Evolutionary conservation across 352 stramenopile species (phyloP).

Genomic region (Phytophthora pinifolia): DNA sequence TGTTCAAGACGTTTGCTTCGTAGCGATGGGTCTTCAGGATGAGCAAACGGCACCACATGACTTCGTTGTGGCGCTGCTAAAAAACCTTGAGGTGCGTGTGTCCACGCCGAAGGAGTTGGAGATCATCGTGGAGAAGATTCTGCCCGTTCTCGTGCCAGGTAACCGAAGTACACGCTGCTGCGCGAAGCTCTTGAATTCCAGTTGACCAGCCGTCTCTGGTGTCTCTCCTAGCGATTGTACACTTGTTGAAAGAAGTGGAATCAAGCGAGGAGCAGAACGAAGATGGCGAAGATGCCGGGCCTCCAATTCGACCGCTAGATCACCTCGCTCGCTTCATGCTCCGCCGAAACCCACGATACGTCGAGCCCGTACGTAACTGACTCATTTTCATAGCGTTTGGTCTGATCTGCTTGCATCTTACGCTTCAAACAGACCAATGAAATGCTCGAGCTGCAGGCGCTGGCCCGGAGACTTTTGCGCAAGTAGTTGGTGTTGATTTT

Average conservation of each 20-base stretch:
- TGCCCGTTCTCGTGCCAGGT: constrained; percentile 63
- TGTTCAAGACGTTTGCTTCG: not conserved
- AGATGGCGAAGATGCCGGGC: constrained; percentile 37
- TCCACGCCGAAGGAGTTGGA: constrained; percentile 41
- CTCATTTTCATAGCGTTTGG: no score
- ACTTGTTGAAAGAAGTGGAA: constrained; percentile 54
- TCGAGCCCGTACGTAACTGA: constrained; percentile 36
- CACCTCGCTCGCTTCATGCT: constrained; percentile 68
- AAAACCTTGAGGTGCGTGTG: constrained; percentile 30
- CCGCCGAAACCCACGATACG: constrained; percentile 62
- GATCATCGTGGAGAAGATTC: constrained; percentile 53
- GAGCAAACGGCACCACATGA: constrained; percentile 39
- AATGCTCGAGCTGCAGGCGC: constrained; percentile 35
- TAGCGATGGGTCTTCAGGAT: constrained; percentile 22
- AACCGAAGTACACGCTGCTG: not conserved
- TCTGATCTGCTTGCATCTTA: not conserved
- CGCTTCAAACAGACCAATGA: constrained; percentile 29
- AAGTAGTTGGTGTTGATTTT: constrained; percentile 26
- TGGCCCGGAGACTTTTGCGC: constrained; percentile 33
- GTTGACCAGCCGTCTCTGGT: not conserved
- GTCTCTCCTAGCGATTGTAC: constrained; percentile 35
- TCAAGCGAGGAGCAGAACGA: constrained; percentile 40
- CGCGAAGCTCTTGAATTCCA: not conserved
- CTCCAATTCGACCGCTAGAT: constrained; percentile 56
- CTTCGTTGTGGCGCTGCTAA: constrained; percentile 45